Evolutionary conservation across 192 early-diverging fungal species (phyloP), one percentile per base, ranked within the genome.

Genomic region (Gaertneriomyces sp.): DNA sequence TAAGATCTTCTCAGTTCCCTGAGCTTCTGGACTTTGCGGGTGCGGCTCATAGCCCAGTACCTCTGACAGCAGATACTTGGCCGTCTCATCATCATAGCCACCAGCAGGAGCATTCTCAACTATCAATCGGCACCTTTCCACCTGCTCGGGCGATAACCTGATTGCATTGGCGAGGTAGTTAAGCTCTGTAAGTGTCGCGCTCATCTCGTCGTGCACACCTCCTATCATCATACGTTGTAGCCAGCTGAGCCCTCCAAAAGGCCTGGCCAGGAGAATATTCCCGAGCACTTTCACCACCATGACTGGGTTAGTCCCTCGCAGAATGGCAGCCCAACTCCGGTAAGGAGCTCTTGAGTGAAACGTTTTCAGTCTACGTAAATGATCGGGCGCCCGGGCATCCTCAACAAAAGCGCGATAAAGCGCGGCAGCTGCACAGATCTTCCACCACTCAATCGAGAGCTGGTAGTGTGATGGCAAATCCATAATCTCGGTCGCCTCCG

Each of bases 251-350:
- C 44, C 44, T 8, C 69, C 69, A 38, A 70, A 70, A 7, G 69
- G 69, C 19, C 57, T 43, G 19, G 61, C 69, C 10, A 70, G 54
- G 10, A 70, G 54, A 10, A 70, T 11, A 16, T 59, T 58, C 7
- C 44, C 61, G 11, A 70, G 46, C n/a, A 56, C 69, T 63, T 70
- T 70, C 33, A 70, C 55, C n/a, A 70, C 55, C 53, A 55, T 57
- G n/a, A 70, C 61, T 5, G 69, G 42, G 45, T 70, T 70, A 19
- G 69, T 70, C 14, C 69, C 61, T 56, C 51, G 54, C 19, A 70
- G 61, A 8, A 70, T 7, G 12, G 69, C 69, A 1, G 61, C 69
- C 69, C 69, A 70, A 20, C 53, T 64, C 10, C 69, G 12, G 49
- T 70, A 70, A 3, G 69, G 61, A 10, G 69, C 69, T 7, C 54